A percentile compares a stretch with the other conserved stretches of the same genome.
Conservation (phyloP, 441 rosid species). For the Corymbia citriodora region DNA sequence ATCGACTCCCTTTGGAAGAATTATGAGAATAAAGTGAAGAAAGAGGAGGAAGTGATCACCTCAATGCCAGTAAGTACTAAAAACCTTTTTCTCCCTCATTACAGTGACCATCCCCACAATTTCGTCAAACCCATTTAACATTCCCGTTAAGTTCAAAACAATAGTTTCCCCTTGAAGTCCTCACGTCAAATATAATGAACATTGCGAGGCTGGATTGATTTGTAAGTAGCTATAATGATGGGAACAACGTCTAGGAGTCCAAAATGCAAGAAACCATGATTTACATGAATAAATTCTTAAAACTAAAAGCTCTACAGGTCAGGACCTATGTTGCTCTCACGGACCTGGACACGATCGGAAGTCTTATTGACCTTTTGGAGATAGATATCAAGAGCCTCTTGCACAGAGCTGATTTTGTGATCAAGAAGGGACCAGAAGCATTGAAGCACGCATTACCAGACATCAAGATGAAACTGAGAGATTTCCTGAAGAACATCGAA, state of each 20-base stretch:
- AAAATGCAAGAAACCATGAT: not conserved
- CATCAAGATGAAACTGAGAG: conserved; percentile 56
- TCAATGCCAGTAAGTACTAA: not conserved
- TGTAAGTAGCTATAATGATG: not conserved
- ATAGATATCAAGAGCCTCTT: conserved; percentile 44
- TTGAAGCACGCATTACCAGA: conserved; percentile 55
- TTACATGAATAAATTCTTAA: not conserved
- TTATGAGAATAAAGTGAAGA: too few relatives aligned
- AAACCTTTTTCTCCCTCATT: not conserved
- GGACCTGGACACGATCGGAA: conserved; percentile 63
- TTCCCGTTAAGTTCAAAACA: not conserved
- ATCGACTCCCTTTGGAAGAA: too few relatives aligned
- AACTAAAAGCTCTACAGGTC: not conserved
- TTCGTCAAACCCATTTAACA: not conserved
- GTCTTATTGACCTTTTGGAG: conserved; percentile 47
- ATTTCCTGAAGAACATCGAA: conserved; percentile 65
- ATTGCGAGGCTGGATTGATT: not conserved
- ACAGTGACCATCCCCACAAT: not conserved
- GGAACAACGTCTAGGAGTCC: not conserved
- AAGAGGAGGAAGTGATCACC: not conserved
- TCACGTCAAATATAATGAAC: not conserved
- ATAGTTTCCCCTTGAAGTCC: not conserved
- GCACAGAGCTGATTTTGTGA: conserved; percentile 43
- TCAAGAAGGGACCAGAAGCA: conserved; percentile 41
- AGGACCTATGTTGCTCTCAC: conserved; percentile 39